Conservation (phyloP, 257 asterid genomes). For the Scutellaria minor region DNA sequence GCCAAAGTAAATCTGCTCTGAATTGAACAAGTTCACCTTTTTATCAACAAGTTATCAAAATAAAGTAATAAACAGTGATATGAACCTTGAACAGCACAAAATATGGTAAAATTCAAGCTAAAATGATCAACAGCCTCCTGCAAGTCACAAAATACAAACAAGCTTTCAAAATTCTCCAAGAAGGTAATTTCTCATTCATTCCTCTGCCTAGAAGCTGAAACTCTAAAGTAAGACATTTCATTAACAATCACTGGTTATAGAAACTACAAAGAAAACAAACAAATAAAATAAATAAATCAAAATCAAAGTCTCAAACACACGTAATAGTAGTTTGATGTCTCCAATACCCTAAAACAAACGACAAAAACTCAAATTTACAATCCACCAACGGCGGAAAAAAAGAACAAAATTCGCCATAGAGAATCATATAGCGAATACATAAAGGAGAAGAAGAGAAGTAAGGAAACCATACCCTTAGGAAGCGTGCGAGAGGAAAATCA, state of each 20-base stretch:
- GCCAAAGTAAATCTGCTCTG: no score
- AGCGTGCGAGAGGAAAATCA: constrained; percentile 92
- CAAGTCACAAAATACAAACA: neutral
- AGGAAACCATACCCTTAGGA: constrained; percentile 62
- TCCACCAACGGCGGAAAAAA: neutral
- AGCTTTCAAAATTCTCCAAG: neutral
- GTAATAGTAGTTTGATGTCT: neutral
- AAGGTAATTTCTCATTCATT: neutral
- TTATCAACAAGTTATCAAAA: neutral
- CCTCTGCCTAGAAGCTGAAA: constrained; percentile 20
- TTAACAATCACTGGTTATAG: constrained; percentile 11
- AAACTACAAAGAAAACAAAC: neutral
- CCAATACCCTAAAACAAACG: constrained; percentile 26
- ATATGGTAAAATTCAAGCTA: constrained; percentile 10
- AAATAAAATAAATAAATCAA: neutral
- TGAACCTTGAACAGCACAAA: constrained; percentile 12
- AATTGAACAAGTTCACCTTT: neutral
- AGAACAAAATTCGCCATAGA: neutral
- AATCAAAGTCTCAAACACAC: neutral
- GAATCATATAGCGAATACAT: neutral
- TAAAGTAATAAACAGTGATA: neutral
- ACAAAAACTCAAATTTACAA: neutral
- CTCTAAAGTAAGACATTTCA: constrained; percentile 15
- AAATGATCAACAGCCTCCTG: neutral
- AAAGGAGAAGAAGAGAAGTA: neutral